Base-by-base conservation (phyloP, 208 protist species). In the Herpetomonas samuelpessoai region DNA sequence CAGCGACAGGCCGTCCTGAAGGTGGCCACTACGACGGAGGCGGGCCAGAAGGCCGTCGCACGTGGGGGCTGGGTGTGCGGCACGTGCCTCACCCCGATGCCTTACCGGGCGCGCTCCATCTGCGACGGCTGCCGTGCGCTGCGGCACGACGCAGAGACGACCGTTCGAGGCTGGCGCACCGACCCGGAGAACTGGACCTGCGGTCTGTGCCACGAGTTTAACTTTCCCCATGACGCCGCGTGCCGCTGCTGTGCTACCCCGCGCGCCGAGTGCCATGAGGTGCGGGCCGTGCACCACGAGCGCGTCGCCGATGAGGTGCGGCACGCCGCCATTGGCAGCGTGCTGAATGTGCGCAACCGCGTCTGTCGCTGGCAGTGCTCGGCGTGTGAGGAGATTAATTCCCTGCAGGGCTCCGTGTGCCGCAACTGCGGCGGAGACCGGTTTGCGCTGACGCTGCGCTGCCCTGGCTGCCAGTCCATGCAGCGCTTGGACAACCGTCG, bases 311-410 rank as follows among this genome's bases (percentile, higher is more conserved):
- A 76, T 6, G 79, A 89, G 50, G 56, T 83, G 10, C 57, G 54
- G 18, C n/a, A 52, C 2, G 64, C 51, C 1, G 31, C 80, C 0
- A 47, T 85, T 2, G 82, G 82, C 19, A 67, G 68, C 28, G 65
- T 90, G 9, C 60, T 93, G 47, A 79, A 87, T 30, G 71, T 75
- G 16, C 65, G 76, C 26, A 84, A 90, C 55, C 79, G 83, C 29
- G 68, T 81, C 1, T 46, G 50, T 0, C 79, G 83, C 7, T 93
- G 86, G 83, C 79, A 75, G 22, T 93, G 86, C 38, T 24, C n/a
- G n/a, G 35, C 1, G 18, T 93, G 86, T 41, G 41, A 2, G 7
- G 76, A 90, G 75, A 61, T 88, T 2, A 93, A 93, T 55, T 82
- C 86, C 0, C 62, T 90, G 18, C 70, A 90, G 63, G 56, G 70